Evolutionary conservation across 768 basidiomycete species (phyloP).

Genomic region (Lactifluus rugatus): DNA sequence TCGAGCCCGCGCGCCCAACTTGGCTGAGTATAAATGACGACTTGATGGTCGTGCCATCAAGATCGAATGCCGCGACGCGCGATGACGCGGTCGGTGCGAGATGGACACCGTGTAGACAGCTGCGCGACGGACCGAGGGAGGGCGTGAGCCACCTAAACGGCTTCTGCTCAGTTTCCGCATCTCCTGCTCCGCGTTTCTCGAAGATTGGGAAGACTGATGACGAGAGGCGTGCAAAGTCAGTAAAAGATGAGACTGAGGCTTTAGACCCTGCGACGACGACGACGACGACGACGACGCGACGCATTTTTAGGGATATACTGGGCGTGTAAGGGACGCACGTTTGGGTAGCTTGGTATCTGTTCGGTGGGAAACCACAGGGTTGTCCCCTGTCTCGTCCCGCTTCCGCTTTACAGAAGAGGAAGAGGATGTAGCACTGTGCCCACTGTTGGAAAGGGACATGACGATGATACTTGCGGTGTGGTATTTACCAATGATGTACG

Average conservation of each 20-base stretch:
- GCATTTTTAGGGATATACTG: not conserved
- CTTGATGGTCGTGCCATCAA: slow-evolving; percentile 78
- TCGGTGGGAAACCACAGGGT: not conserved
- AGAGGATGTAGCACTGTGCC: not conserved
- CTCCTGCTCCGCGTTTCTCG: slow-evolving; percentile 13
- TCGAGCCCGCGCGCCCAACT: slow-evolving; percentile 32
- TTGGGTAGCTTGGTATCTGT: slow-evolving; percentile 2
- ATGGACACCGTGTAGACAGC: slow-evolving; percentile 32
- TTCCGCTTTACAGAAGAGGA: slow-evolving; percentile 3
- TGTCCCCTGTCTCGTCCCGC: not conserved
- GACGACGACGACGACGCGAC: no score
- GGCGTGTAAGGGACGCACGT: not conserved
- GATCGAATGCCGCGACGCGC: slow-evolving; percentile 75
- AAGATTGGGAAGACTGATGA: slow-evolving; percentile 26
- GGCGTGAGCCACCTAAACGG: slow-evolving; percentile 27
- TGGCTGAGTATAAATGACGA: slow-evolving; percentile 24
- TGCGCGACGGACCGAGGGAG: slow-evolving; percentile 25
- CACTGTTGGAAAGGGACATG: slow-evolving; percentile 4
- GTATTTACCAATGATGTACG: not conserved
- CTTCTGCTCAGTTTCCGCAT: not conserved
- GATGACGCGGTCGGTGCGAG: slow-evolving; percentile 32
- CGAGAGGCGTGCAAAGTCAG: not conserved
- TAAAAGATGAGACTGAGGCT: not conserved
- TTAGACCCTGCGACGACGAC: no score
- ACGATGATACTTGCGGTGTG: not conserved